Base-by-base conservation (phyloP, 371 early-diverging fungal genomes). In the Mucor racemosus region DNA sequence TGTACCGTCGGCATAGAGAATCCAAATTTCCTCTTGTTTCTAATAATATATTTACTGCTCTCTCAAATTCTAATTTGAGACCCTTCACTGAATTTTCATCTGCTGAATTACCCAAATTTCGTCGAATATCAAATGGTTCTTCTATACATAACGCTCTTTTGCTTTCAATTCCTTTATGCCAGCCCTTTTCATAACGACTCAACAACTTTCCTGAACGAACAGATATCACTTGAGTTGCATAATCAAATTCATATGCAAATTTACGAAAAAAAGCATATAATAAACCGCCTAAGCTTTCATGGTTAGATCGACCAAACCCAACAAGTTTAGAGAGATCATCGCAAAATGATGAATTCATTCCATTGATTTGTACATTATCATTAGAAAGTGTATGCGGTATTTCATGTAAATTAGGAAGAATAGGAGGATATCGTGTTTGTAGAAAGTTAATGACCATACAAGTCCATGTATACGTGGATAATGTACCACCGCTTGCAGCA, bases 81-180 rank as follows among this genome's bases (percentile, higher is more conserved):
- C 95, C 96, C 54, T 82, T 79, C 0, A 95, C 90, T 13, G 92
- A 88, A 0, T 85, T 79, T 35, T 78, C 84, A 76, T 95, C 95
- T 0, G 95, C 94, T 21, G 93, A 91, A 66, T 97, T 95, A 2
- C 94, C 96, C 5, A 97, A 79, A 67, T 97, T 97, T 34, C 95
- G 84, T 53, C 86, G 78, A 0, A 89, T 86, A 63, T 91, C 89
- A 71, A 96, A 93, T 2, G 96, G 96, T 69, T 95, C 95, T 68
- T 97, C 96, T 19, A 95, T 88, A 73, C 96, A 94, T 7, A 96
- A 77, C 58, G 85, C 71, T 60, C 84, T 86, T 56, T 84, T 71
- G 10, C 33, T 33, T 36, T 62, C 62, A 19, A 67, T 73, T 3
- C 83, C 83, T 36, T 53, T 60, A 40, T 77, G 66, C 97, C 97